Percentiles rank a stretch among this genome's conserved stretches.
These are phyloP conservation scores for Calonectria naviculata DNA, from an alignment of 2,329 filamentous ascomycete genomes.

Conservation along the genomic window DNA sequence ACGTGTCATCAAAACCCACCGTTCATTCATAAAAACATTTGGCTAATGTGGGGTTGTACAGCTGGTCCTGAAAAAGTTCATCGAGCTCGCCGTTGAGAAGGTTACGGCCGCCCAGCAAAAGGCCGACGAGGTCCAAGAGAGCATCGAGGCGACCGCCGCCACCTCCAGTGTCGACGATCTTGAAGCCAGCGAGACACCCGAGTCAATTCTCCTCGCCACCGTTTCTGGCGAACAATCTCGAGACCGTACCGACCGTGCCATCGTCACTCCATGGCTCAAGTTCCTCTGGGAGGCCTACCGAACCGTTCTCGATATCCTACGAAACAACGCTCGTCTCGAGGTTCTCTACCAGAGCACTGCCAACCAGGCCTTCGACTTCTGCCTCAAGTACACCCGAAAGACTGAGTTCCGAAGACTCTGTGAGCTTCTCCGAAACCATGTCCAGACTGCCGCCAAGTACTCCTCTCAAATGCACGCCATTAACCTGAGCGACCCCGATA, in stretches of 20 bases:
- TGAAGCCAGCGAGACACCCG: slow-evolving; percentile 96
- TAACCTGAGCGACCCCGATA: slow-evolving; percentile 97
- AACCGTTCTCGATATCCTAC: slow-evolving; percentile 96
- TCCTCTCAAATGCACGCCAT: slow-evolving; percentile 99
- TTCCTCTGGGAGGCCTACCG: slow-evolving; percentile 99
- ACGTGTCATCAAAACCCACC: slow-evolving; percentile 35
- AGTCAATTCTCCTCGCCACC: slow-evolving; percentile 97
- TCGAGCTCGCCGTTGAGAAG: slow-evolving; percentile 95
- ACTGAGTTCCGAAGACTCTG: slow-evolving; percentile 99
- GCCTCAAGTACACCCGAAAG: slow-evolving; percentile 97
- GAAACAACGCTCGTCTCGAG: slow-evolving; percentile 98
- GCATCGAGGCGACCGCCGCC: slow-evolving; percentile 75
- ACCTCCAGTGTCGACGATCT: slow-evolving; percentile 89
- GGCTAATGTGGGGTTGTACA: slow-evolving; percentile 48
- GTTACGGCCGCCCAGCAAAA: slow-evolving; percentile 96
- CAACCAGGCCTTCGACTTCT: slow-evolving; percentile 98
- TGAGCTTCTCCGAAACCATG: slow-evolving; percentile 97
- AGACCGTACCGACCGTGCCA: slow-evolving; percentile 96
- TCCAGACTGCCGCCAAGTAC: slow-evolving; percentile 99
- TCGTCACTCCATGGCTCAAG: slow-evolving; percentile 99
- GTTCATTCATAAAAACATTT: slow-evolving; percentile 19
- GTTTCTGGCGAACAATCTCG: slow-evolving; percentile 98
- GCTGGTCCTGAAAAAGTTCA: slow-evolving; percentile 97
- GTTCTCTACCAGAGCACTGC: slow-evolving; percentile 98
- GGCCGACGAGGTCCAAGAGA: slow-evolving; percentile 93